These are phyloP conservation scores for Backusella luteola DNA, from an alignment of 192 early-diverging fungal genomes.

Conservation along the genomic window DNA sequence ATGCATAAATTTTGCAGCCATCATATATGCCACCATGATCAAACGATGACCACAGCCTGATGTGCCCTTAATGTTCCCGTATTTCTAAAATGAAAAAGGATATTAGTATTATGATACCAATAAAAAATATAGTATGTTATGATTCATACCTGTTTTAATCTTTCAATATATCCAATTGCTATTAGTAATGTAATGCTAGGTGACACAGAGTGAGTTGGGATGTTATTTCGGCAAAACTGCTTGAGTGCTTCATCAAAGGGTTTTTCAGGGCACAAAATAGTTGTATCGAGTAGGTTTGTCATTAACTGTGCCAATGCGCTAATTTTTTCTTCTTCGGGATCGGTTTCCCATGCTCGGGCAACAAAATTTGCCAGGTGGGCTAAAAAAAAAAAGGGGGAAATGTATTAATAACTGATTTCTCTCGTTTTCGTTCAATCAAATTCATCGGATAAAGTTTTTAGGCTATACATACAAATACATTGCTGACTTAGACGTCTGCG, in stretches of 20 bases:
- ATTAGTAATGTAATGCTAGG: constrained; percentile 47
- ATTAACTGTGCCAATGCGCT: constrained; percentile 13
- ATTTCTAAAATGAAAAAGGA: constrained; percentile 34
- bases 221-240: constrained; percentile 20
- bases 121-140: background rate
- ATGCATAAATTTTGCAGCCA: constrained; percentile 45
- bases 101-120: background rate
- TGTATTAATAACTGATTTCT: background rate
- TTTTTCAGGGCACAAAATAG: constrained; percentile 7
- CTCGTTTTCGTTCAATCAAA: background rate
- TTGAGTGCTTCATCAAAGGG: constrained; percentile 20
- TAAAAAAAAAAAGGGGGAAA: constrained; percentile 5
- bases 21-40: constrained; percentile 50
- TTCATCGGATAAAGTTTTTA: background rate
- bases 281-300: constrained; percentile 25
- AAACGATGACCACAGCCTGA: constrained; percentile 45
- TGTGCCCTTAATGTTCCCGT: constrained; percentile 42
- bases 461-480: constrained; percentile 3
- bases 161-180: constrained; percentile 48
- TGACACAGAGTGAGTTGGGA: constrained; percentile 30
- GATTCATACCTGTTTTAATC: constrained; percentile 34
- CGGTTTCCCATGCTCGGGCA: constrained; percentile 18
- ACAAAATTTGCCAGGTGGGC: constrained; percentile 24
- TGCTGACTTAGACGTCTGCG: background rate
- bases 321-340: background rate